These are phyloP conservation scores for Gossypium longicalyx DNA, from an alignment of 345 rosid genomes.

Conservation along the genomic window DNA sequence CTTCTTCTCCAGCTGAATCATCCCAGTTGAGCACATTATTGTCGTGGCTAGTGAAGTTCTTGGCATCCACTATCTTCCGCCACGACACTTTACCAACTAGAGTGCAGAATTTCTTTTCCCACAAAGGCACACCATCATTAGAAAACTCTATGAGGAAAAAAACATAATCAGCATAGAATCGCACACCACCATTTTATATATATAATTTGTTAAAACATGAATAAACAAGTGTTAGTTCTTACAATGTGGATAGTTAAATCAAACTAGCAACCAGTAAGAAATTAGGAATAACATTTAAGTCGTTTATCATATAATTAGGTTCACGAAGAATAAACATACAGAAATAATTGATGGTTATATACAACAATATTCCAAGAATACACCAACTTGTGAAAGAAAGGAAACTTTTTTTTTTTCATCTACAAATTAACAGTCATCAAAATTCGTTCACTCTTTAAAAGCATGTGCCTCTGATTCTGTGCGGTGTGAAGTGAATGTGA, in stretches of 20 bases:
- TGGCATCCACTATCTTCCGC: constrained; percentile 38
- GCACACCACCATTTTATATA: not conserved
- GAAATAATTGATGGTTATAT: not conserved
- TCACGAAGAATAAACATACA: not conserved
- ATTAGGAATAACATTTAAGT: not conserved
- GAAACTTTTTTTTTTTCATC: not conserved
- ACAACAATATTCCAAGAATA: not conserved
- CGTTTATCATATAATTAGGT: not conserved
- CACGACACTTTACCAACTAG: constrained; percentile 39
- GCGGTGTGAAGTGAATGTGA: not conserved
- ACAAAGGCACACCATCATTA: constrained; percentile 36
- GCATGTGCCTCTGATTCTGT: not conserved
- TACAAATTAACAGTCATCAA: not conserved
- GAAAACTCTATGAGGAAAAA: constrained; percentile 12
- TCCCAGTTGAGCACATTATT: constrained; percentile 40
- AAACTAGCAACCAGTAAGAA: not conserved
- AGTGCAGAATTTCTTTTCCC: constrained; percentile 53
- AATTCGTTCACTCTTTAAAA: not conserved
- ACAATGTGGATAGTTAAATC: not conserved
- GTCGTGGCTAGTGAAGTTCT: constrained; percentile 24
- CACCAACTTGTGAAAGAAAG: not conserved
- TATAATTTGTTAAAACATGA: not conserved
- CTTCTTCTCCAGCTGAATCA: constrained; percentile 46
- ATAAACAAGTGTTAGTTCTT: not conserved
- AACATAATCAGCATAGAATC: not conserved